Percentiles rank a stretch among this genome's conserved stretches.
Conservation (phyloP, 2,329 filamentous ascomycete genomes). For the Ascochyta pisi region DNA sequence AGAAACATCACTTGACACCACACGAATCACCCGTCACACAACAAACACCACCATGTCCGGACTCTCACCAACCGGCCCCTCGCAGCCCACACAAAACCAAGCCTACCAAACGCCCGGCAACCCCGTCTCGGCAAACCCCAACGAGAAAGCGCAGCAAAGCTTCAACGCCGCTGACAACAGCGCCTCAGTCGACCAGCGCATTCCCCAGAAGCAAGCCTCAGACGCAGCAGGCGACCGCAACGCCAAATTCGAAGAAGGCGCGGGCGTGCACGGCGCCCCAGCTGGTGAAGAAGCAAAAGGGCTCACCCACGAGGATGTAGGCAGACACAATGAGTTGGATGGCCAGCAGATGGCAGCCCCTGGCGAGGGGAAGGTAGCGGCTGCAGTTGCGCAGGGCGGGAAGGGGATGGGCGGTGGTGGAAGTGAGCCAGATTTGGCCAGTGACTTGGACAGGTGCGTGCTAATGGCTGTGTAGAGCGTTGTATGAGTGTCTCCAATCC, state of each 20-base stretch:
- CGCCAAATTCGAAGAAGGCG: conserved; percentile 32
- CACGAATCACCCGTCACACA: background rate
- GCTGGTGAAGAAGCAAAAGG: conserved; percentile 54
- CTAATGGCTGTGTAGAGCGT: background rate
- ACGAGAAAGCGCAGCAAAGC: conserved; percentile 45
- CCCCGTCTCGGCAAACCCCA: conserved; percentile 51
- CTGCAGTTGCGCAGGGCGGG: conserved; percentile 49
- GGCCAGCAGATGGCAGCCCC: conserved; percentile 57
- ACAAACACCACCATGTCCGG: conserved; percentile 42
- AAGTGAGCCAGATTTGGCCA: conserved; percentile 51
- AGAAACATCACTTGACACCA: background rate
- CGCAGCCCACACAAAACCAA: conserved; percentile 54
- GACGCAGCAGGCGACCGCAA: conserved; percentile 50
- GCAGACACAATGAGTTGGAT: conserved; percentile 55
- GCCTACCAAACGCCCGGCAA: conserved; percentile 58
- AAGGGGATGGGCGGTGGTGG: conserved; percentile 44
- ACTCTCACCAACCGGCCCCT: conserved; percentile 50
- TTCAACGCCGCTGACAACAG: conserved; percentile 46
- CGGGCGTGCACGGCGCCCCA: conserved; percentile 53
- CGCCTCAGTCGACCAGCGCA: conserved; percentile 43
- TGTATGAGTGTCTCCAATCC: background rate
- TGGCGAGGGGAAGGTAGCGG: conserved; percentile 54
- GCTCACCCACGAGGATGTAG: conserved; percentile 49
- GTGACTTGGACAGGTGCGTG: conserved; percentile 52
- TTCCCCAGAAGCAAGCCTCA: conserved; percentile 48